These are phyloP conservation scores for Phytophthora brassicae DNA, from an alignment of 352 stramenopile species.

Conservation along the genomic window DNA sequence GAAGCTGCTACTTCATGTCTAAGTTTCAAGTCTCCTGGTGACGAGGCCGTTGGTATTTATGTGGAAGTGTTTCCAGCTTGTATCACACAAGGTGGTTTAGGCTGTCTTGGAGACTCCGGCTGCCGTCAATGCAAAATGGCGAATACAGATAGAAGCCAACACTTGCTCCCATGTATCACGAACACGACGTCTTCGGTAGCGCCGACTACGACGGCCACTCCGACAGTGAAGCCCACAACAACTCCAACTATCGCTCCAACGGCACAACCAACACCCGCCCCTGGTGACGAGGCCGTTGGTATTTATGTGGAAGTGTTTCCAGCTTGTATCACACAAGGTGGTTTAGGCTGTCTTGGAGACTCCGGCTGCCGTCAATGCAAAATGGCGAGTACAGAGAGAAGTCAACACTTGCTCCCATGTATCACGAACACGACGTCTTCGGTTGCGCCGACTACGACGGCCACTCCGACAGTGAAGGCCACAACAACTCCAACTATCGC, in stretches of 20 bases:
- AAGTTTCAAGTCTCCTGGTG: conserved; percentile 28
- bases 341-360: conserved; percentile 35
- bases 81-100: conserved; percentile 27
- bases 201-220: conserved; percentile 7
- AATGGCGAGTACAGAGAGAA: conserved; percentile 24
- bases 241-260: too few relatives aligned
- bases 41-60: conserved; percentile 39
- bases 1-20: conserved; percentile 20
- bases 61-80: conserved; percentile 26
- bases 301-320: conserved; percentile 32
- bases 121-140: conserved; percentile 37
- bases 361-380: conserved; percentile 34
- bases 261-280: too few relatives aligned
- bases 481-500: neutral
- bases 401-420: conserved; percentile 28
- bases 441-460: conserved; percentile 7
- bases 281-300: conserved; percentile 34
- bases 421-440: neutral
- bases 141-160: conserved; percentile 23
- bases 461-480: conserved; percentile 8
- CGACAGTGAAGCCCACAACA: conserved; percentile 6
- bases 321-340: conserved; percentile 26
- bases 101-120: conserved; percentile 27
- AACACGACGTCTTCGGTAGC: conserved; percentile 1
- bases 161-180: conserved; percentile 25